Conservation (phyloP, 306 rosid genomes). For the Vigna hirtella region DNA sequence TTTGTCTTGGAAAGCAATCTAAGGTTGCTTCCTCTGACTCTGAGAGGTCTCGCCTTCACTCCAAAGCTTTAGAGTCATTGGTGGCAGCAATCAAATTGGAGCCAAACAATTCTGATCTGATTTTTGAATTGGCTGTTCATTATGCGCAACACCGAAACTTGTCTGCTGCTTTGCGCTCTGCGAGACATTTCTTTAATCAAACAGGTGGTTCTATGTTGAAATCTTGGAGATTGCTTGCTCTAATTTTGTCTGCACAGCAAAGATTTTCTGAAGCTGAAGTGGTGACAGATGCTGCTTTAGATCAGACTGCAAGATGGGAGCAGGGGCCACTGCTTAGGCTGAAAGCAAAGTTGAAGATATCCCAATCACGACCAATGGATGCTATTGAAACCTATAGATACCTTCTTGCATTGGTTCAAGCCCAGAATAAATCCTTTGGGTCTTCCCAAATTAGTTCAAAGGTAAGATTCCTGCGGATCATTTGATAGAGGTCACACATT, state of each 20-base stretch:
- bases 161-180: slow-evolving; percentile 72
- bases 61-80: slow-evolving; percentile 52
- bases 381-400: slow-evolving; percentile 89
- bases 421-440: slow-evolving; percentile 87
- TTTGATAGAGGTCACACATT: neutral
- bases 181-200: slow-evolving; percentile 75
- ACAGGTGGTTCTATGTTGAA: slow-evolving; percentile 86
- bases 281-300: slow-evolving; percentile 94
- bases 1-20: slow-evolving; percentile 83
- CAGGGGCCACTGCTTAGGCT: slow-evolving; percentile 92
- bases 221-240: slow-evolving; percentile 94
- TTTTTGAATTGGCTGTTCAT: slow-evolving; percentile 80
- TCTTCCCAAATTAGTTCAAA: slow-evolving; percentile 59
- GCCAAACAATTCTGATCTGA: slow-evolving; percentile 66
- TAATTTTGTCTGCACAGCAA: slow-evolving; percentile 89
- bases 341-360: slow-evolving; percentile 84
- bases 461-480: slow-evolving; percentile 51
- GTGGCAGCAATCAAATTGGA: slow-evolving; percentile 49
- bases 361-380: slow-evolving; percentile 76
- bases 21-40: slow-evolving; percentile 61
- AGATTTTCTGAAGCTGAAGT: slow-evolving; percentile 83
- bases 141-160: slow-evolving; percentile 85
- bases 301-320: slow-evolving; percentile 92
- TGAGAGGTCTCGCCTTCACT: slow-evolving; percentile 55
- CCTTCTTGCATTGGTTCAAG: slow-evolving; percentile 98